Evolutionary conservation across 2,329 filamentous ascomycete species (phyloP), one percentile per base, ranked within the genome.

Genomic region (Eurotiales sp.): DNA sequence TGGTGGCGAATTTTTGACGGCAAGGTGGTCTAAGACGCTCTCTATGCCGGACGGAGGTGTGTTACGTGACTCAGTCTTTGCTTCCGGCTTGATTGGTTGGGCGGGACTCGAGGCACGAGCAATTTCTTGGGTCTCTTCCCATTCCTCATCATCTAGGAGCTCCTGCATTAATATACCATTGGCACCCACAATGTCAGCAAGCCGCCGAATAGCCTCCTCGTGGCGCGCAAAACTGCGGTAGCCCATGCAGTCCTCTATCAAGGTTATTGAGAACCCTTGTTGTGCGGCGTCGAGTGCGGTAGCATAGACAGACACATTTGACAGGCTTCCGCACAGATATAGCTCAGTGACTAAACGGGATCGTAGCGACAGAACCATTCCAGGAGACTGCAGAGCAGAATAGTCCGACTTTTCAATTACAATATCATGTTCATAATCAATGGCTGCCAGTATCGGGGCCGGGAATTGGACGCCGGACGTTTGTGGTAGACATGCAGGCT

Each of bases 241-340:
- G 10, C 90, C 91, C 50, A 95, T 83, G 67, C 91, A 96, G 66
- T 97, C 90, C 47, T 93, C 85, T 34, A 97, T 75, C 11, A 97
- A 75, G 4, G 87, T 93, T 62, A 96, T 89, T n/a, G 83, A 78
- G 62, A 95, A 84, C 4, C 91, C 93, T 67, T 96, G 87, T 17
- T 87, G 82, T 1, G 89, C 91, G 10, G 92, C 93, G 64, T 96
- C 93, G 56, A 95, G 78, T 3, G 90, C 90, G 1, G 92, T 96
- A 7, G 93, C 92, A 64, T 93, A 90, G 42, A 97, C 85, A 27
- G 90, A 91, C 30, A 95, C 76, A 62, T 97, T 96, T 39, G 86
- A 88, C 44, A 95, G 79, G 40, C 87, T 86, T 19, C 93, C 93
- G 62, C 88, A 95, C 21, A 97, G 81, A 69, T 88, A 96, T 11